Evolutionary conservation across 1,284 basidiomycete species (phyloP).

Genomic region (Trametes polyzona): DNA sequence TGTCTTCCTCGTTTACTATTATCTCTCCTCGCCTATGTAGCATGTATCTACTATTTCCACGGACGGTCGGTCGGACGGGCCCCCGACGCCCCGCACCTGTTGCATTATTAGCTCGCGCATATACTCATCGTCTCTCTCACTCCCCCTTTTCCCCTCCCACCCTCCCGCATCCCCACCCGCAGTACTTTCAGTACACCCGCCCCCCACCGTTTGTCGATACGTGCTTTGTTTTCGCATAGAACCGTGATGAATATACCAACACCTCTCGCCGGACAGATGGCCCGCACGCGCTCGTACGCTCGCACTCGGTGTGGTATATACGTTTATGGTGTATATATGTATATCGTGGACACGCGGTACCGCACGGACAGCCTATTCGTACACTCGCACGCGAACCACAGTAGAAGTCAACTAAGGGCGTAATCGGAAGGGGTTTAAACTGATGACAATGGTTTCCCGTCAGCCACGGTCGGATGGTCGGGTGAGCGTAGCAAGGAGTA

Average conservation of each 20-base stretch:
- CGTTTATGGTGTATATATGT: not conserved
- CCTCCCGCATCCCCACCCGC: not conserved
- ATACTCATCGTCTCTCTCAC: conserved; percentile 1
- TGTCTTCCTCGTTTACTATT: conserved; percentile 2
- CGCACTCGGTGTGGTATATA: not conserved
- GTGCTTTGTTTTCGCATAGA: conserved; percentile 10
- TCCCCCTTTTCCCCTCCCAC: not conserved
- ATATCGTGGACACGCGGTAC: not conserved
- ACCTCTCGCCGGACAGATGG: not conserved
- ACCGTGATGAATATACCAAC: conserved; percentile 19
- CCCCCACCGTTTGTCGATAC: not conserved
- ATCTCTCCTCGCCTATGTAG: conserved; percentile 25
- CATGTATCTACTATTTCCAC: conserved; percentile 22
- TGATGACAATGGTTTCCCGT: too few species aligned
- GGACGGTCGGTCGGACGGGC: conserved; percentile 5
- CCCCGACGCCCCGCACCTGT: conserved; percentile 15
- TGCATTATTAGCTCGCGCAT: conserved; percentile 27
- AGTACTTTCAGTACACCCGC: not conserved
- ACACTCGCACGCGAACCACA: not conserved
- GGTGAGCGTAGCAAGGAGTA: not conserved
- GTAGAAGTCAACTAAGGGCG: too few species aligned
- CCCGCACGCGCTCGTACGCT: not conserved
- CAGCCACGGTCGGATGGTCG: too few species aligned
- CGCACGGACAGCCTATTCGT: not conserved
- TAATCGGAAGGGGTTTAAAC: too few species aligned